phyloP scores from a whole-genome alignment of 768 basidiomycete species.

The Holtermannia corniformis region DNA sequence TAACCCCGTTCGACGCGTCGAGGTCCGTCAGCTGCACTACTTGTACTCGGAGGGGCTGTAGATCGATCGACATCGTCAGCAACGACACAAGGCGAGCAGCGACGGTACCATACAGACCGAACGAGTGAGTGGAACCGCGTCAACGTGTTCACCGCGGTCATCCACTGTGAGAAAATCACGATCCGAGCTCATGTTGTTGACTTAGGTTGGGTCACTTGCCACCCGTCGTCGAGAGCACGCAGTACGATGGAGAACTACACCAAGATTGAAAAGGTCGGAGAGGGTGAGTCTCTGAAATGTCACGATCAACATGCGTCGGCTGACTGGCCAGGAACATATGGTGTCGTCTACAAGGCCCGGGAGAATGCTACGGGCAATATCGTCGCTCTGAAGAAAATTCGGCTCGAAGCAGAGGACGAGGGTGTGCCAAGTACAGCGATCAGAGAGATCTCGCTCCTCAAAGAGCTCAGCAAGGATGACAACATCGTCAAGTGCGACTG shows the following conservation, averaged over 20 bases:
- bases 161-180: too few species aligned
- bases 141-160: too few species aligned
- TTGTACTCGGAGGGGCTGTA: too few species aligned
- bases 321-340: slow-evolving; percentile 69
- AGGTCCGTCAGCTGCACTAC: too few species aligned
- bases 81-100: too few species aligned
- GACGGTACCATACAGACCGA: too few species aligned
- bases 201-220: too few species aligned
- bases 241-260: slow-evolving; percentile 67
- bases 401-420: slow-evolving; percentile 96
- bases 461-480: slow-evolving; percentile 83
- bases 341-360: slow-evolving; percentile 94
- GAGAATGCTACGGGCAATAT: slow-evolving; percentile 68
- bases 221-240: too few species aligned
- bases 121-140: too few species aligned
- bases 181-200: too few species aligned
- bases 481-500: slow-evolving; percentile 72
- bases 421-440: slow-evolving; percentile 98
- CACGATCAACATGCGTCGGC: not conserved
- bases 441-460: slow-evolving; percentile 91
- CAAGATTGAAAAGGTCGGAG: slow-evolving; percentile 91
- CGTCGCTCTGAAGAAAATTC: slow-evolving; percentile 97
- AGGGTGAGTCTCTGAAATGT: slow-evolving; percentile 53
- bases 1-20: too few species aligned
- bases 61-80: too few species aligned